phyloP scores from a whole-genome alignment of 495 filamentous ascomycete species.

The Xylaria telfairii region DNA sequence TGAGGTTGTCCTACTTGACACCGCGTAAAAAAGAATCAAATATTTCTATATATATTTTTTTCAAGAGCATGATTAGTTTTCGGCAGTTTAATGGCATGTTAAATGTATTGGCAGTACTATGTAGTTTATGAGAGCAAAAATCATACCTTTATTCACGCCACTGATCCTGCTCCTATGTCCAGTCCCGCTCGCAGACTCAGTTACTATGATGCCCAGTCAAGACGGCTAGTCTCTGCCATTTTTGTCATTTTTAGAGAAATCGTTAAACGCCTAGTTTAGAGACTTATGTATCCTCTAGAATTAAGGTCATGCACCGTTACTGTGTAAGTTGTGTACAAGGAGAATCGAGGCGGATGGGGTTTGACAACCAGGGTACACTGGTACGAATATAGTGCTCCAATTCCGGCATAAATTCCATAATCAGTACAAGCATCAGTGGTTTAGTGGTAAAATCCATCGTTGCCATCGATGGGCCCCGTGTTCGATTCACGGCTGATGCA shows the following conservation, averaged over 20 bases:
- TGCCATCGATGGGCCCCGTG: conserved; percentile 60
- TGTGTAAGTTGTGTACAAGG: background rate
- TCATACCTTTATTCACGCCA: too few species aligned
- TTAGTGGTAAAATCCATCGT: conserved; percentile 62
- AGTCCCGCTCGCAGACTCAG: too few species aligned
- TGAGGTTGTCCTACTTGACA: conserved; percentile 71
- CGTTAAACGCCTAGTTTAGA: background rate
- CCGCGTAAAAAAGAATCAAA: conserved; percentile 46
- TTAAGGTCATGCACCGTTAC: background rate
- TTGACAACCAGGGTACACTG: background rate
- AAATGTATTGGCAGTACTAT: background rate
- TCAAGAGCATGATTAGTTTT: background rate
- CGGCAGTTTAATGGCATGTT: background rate
- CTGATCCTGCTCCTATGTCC: too few species aligned
- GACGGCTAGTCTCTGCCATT: background rate
- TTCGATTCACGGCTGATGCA: conserved; percentile 58
- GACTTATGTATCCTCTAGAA: background rate
- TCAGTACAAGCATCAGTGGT: conserved; percentile 47
- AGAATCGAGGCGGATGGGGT: background rate
- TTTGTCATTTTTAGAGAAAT: background rate
- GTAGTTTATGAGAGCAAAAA: too few species aligned
- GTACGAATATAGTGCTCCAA: background rate
- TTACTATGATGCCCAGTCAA: too few species aligned
- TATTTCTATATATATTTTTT: too few species aligned
- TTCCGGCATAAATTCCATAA: background rate